Percentiles rank a stretch among this genome's conserved stretches.
Evolutionary conservation across 257 asterid species (phyloP).

Genomic region (Gentiana dahurica): DNA sequence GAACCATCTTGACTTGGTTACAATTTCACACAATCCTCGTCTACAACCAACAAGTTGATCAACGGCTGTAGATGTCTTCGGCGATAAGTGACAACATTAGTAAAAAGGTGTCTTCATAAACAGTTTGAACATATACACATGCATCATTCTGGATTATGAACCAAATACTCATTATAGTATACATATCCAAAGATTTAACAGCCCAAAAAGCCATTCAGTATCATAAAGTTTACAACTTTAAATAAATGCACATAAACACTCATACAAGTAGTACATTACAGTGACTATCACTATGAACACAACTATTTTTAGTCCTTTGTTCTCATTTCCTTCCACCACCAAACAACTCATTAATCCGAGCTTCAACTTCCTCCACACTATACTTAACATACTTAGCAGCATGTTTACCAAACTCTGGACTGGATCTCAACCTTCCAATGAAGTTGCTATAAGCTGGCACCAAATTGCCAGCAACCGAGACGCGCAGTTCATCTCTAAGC

Average conservation of each 20-base stretch:
- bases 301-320: slow-evolving; percentile 17
- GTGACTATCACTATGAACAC: slow-evolving; percentile 22
- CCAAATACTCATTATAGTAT: neutral
- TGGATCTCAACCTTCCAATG: slow-evolving; percentile 42
- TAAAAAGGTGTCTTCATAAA: neutral
- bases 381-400: slow-evolving; percentile 64
- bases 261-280: slow-evolving; percentile 16
- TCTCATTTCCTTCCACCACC: slow-evolving; percentile 53
- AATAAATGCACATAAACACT: slow-evolving; percentile 2
- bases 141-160: neutral
- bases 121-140: neutral
- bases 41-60: too few relatives aligned
- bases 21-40: too few relatives aligned
- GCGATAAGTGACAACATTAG: neutral
- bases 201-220: neutral
- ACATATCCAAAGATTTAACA: slow-evolving; percentile 3
- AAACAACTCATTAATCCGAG: slow-evolving; percentile 55
- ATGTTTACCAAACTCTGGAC: slow-evolving; percentile 46
- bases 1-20: too few relatives aligned
- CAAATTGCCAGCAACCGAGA: slow-evolving; percentile 41
- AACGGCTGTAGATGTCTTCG: too few relatives aligned
- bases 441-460: slow-evolving; percentile 61
- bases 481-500: slow-evolving; percentile 65
- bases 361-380: slow-evolving; percentile 65
- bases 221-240: slow-evolving; percentile 1